Conservation (phyloP, 331 rosid species). For the Quercus phellos region DNA sequence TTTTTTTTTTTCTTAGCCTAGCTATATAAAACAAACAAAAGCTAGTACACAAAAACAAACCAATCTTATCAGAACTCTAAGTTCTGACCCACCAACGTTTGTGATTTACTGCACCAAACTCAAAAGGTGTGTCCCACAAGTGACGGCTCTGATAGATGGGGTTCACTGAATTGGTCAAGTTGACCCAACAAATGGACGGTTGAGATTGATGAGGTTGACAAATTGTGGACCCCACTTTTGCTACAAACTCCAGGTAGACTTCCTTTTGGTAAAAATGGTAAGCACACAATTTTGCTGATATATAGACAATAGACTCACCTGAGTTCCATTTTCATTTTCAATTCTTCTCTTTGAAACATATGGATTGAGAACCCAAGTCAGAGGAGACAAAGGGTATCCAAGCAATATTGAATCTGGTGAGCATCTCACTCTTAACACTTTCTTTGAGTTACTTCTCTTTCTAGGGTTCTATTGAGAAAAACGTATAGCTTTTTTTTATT, state of each 20-base stretch:
- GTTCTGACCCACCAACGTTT: slow-evolving; percentile 21
- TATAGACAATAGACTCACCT: slow-evolving; percentile 25
- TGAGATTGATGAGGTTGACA: slow-evolving; percentile 32
- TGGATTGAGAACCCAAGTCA: slow-evolving; percentile 23
- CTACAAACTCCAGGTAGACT: not conserved
- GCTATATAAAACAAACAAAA: too few species aligned
- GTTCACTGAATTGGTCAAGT: not conserved
- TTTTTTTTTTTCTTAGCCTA: not conserved
- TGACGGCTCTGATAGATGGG: slow-evolving; percentile 11
- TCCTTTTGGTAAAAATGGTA: not conserved
- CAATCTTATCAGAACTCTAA: not conserved
- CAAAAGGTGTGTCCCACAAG: slow-evolving; percentile 15
- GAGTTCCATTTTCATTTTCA: not conserved
- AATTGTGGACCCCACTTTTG: slow-evolving; percentile 6
- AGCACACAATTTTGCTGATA: slow-evolving; percentile 10
- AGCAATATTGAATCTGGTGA: slow-evolving; percentile 31
- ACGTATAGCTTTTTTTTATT: not conserved
- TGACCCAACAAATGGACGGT: slow-evolving; percentile 19
- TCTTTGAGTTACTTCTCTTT: slow-evolving; percentile 21
- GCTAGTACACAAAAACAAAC: not conserved
- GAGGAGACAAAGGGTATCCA: slow-evolving; percentile 16
- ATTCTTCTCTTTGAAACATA: not conserved
- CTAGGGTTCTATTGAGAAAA: slow-evolving; percentile 17
- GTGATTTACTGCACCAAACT: slow-evolving; percentile 10
- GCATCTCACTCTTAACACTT: slow-evolving; percentile 2